Percentiles rank a stretch among this genome's conserved stretches.
These are phyloP conservation scores for Eucalyptus rudis DNA, from an alignment of 345 rosid species.

Conservation along the genomic window DNA sequence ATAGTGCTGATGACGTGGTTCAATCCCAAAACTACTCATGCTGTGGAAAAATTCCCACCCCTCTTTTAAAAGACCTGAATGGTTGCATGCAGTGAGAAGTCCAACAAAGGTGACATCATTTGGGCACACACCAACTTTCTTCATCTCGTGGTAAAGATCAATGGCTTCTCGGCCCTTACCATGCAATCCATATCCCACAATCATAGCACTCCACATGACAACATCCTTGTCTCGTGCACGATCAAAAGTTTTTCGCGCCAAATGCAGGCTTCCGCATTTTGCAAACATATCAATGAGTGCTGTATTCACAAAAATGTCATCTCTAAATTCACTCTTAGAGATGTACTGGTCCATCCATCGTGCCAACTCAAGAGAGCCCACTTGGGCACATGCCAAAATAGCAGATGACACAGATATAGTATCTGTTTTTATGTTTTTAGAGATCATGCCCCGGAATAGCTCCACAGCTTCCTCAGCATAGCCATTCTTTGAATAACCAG, in stretches of 20 bases:
- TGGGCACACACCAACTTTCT: neutral
- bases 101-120: conserved; percentile 10
- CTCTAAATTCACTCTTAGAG: neutral
- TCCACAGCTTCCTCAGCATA: conserved; percentile 6
- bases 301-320: neutral
- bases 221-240: neutral
- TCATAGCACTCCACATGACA: conserved; percentile 12
- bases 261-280: conserved; percentile 1
- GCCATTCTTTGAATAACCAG: conserved; percentile 8
- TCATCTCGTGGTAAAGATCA: neutral
- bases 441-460: conserved; percentile 1
- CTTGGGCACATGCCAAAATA: conserved; percentile 2
- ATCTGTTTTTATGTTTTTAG: neutral
- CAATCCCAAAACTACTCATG: neutral
- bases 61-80: conserved; percentile 1
- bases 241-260: neutral
- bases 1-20: conserved; percentile 8
- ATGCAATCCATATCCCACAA: conserved; percentile 4
- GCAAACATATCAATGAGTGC: conserved; percentile 7
- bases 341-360: conserved; percentile 1
- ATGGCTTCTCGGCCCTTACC: conserved; percentile 3
- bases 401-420: conserved; percentile 3
- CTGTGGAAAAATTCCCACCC: conserved; percentile 5
- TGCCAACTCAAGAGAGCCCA: conserved; percentile 4
- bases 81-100: conserved; percentile 4